Evolutionary conservation across 768 basidiomycete species (phyloP).

Genomic region (Rhizopogon vesiculosus): DNA sequence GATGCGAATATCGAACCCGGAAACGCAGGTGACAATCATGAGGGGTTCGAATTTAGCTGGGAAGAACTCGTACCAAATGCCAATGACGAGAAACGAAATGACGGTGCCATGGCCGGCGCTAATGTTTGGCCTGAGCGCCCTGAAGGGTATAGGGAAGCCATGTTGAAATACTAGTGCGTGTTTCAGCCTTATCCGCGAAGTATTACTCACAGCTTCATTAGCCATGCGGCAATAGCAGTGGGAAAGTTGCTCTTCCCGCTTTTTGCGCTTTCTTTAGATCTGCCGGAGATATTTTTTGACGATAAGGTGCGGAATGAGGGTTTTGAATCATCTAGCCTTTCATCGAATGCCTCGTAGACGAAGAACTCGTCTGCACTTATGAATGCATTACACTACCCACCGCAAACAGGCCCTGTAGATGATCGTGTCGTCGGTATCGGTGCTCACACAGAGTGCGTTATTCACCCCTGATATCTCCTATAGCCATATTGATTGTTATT

Average conservation of each 20-base stretch:
- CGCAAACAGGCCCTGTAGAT: conserved; percentile 45
- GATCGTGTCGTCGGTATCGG: conserved; percentile 76
- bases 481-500: not conserved
- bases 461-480: not conserved
- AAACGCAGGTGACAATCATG: conserved; percentile 81
- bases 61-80: conserved; percentile 38
- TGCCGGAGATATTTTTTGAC: conserved; percentile 57
- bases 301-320: conserved; percentile 46
- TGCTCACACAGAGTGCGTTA: conserved; percentile 65
- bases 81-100: conserved; percentile 26
- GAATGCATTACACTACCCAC: conserved; percentile 72
- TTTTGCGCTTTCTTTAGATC: conserved; percentile 62
- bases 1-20: conserved; percentile 70
- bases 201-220: conserved; percentile 14
- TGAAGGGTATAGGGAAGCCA: conserved; percentile 54
- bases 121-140: conserved; percentile 77
- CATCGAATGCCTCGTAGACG: conserved; percentile 33
- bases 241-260: conserved; percentile 61
- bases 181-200: conserved; percentile 13
- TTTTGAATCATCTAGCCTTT: not conserved
- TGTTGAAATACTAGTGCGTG: conserved; percentile 64
- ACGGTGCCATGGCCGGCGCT: conserved; percentile 60
- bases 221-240: conserved; percentile 47
- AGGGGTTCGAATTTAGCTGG: conserved; percentile 86
- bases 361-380: conserved; percentile 59